Conservation (phyloP, 805 yeast species). For the Limtongozyma cylindracea region DNA sequence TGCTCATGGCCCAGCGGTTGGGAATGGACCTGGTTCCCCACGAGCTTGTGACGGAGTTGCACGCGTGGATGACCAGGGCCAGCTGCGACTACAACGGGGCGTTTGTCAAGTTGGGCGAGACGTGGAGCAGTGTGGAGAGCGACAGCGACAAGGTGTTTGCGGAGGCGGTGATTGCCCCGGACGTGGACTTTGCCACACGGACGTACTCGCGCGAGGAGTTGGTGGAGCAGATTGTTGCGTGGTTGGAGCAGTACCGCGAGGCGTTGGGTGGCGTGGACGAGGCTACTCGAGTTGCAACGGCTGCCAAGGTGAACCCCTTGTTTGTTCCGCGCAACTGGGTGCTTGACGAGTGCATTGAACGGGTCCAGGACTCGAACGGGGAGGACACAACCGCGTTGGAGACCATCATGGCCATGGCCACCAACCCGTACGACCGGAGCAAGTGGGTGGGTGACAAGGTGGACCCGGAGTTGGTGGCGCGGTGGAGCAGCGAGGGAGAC, state of each 20-base stretch:
- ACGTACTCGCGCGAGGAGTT: conserved; percentile 14
- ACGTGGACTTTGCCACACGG: conserved; percentile 4
- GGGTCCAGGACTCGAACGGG: conserved; percentile 22
- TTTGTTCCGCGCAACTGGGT: conserved; percentile 77
- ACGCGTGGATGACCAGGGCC: conserved; percentile 37
- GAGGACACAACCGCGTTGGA: conserved; percentile 21
- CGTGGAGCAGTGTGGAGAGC: conserved; percentile 1
- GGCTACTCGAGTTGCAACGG: conserved; percentile 9
- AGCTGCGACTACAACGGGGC: conserved; percentile 68
- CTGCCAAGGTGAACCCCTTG: conserved; percentile 37
- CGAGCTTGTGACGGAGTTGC: conserved; percentile 15
- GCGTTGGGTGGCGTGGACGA: conserved; percentile 14
- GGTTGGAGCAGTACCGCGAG: conserved; percentile 24
- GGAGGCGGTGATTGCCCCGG: conserved; percentile 3
- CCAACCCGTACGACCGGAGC: conserved; percentile 41
- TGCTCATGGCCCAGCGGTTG: conserved; percentile 33
- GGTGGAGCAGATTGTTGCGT: conserved; percentile 13
- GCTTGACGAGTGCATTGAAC: conserved; percentile 53
- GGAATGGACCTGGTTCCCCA: conserved; percentile 24
- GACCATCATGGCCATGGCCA: conserved; percentile 45
- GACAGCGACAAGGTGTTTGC: conserved; percentile 3
- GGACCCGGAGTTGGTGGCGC: conserved; percentile 36
- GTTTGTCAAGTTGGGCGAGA: conserved; percentile 34
- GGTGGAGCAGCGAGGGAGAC: too few relatives aligned
- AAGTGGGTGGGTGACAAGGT: conserved; percentile 46